Evolutionary conservation across 805 yeast genomes (phyloP), one percentile per base, ranked within the genome.

Genomic region (Diddensiella transvaalensis): DNA sequence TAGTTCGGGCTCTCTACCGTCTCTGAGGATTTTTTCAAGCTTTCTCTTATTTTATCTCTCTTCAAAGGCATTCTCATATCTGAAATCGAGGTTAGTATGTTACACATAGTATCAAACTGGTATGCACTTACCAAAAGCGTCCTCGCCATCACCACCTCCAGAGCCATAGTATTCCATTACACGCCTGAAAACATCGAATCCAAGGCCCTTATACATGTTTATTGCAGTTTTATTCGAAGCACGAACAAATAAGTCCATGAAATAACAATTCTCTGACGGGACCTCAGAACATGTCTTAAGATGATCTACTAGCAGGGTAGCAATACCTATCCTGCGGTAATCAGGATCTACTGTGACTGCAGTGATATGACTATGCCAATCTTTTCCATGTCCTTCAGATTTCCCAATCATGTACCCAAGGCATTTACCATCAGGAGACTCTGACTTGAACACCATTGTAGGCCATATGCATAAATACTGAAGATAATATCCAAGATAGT

Each of bases 301-400:
- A 50, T 86, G 79, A 42, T 77, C 70, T 60, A 96, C 89, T 37
- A 93, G 71, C 50, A 78, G 77, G 4, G 89, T 79, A 1, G 97
- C 99, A 35, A 93, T 70, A 1, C 96, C 95, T 13, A 91, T 74
- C 52, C 98, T 71, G 46, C 99, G 70, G 64, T 84, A 91, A 45
- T 80, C 82, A 10, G 87, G 83, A 50, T 85, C 84, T 1, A 93
- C 85, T 0, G 98, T 89, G 2, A 93, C 96, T 0, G 99, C 98
- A 0, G 98, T 88, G 43, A 93, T 89, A 65, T 93, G 99, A 1
- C 96, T 80, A 62, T 93, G 99, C 96, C 97, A 91, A 51, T 89
- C 93, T 41, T 75, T 79, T 3, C 76, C 79, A 32, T 72, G 72
- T 0, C 99, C 99, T 64, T 93, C 99, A 0, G 95, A 83, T 65